Base-by-base conservation (phyloP, 345 rosid genomes). In the Gossypioides kirkii region DNA sequence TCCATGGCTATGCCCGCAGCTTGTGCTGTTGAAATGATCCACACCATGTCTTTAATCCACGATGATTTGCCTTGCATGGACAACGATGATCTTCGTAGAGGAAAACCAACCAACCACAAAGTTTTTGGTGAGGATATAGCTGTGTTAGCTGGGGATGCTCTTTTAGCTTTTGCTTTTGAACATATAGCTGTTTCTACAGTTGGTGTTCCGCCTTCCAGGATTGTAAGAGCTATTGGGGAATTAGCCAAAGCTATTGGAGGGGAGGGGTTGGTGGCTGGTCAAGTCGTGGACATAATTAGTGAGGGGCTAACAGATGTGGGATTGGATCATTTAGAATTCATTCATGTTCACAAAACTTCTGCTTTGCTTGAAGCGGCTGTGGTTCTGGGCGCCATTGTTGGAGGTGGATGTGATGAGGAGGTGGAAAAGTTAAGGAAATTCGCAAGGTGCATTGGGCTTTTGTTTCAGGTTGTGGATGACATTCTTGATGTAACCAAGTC, bases 21-120 rank as follows among this genome's bases (percentile, higher is more conserved):
- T 42, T 92, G 98, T 49, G 98, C 94, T 13, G 87, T 92, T 12
- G 97, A 95, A 66, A 95, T 92, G 98, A 86, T 92, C 68, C 98
- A 92, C 73, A 89, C 98, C 74, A 95, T 95, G 98, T 95, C 98
- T 0, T 80, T 95, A 8, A 92, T 95, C 61, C 99, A 95, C 58
- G 99, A 95, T 68, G 99, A 95, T 59, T 83, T 95, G 8, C 98
- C 99, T 42, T 91, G 96, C 55, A 95, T 92, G 98, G 98, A 95
- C 26, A 88, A 95, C 85, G 98, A 92, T 76, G 96, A 91, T 60
- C 88, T 92, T 77, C 98, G 99, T 77, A 95, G 98, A 0, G 98
- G 99, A 2, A 92, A 92, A 58, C 93, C 98, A 12, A 92, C 98
- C 1, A 95, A 95, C 56, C 99, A 95, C 80, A 88, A 80, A 69